A percentile compares a stretch with the other conserved stretches of the same genome.
Conservation (phyloP, 768 basidiomycete genomes). For the Boletus vermiculosoides region DNA sequence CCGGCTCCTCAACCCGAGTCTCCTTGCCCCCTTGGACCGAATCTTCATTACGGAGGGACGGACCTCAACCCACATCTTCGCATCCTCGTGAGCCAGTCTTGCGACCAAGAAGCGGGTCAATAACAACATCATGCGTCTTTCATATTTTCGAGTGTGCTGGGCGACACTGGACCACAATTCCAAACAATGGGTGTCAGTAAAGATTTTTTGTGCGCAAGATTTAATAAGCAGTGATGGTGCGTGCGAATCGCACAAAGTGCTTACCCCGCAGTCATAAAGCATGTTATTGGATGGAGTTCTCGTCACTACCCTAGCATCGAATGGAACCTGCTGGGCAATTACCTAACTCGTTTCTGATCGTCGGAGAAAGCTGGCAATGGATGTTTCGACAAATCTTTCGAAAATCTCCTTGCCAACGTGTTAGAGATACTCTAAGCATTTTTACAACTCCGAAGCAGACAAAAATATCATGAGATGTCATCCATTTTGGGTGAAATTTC, state of each 20-base stretch:
- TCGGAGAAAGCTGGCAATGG: not conserved
- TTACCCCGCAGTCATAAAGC: slow-evolving; percentile 24
- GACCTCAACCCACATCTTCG: slow-evolving; percentile 10
- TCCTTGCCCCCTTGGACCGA: slow-evolving; percentile 11
- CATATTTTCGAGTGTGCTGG: not conserved
- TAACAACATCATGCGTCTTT: not conserved
- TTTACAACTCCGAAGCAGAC: not conserved
- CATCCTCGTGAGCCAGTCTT: slow-evolving; percentile 12
- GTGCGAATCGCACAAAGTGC: slow-evolving; percentile 22
- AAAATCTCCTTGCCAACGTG: not conserved
- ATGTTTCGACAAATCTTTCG: slow-evolving; percentile 1
- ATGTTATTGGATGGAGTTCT: slow-evolving; percentile 6
- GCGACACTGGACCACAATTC: slow-evolving; percentile 4
- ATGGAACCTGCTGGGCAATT: slow-evolving; percentile 3
- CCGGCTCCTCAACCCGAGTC: slow-evolving; percentile 13
- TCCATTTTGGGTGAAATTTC: not conserved
- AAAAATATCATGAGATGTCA: slow-evolving; percentile 1
- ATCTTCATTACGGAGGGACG: slow-evolving; percentile 25
- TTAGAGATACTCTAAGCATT: not conserved
- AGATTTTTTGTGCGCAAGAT: not conserved
- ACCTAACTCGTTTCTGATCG: slow-evolving; percentile 1
- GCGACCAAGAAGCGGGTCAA: slow-evolving; percentile 7
- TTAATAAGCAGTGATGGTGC: not conserved
- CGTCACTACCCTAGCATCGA: not conserved
- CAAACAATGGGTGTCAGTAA: not conserved